Conservation (phyloP, 345 rosid species). For the Eucalyptus albens region DNA sequence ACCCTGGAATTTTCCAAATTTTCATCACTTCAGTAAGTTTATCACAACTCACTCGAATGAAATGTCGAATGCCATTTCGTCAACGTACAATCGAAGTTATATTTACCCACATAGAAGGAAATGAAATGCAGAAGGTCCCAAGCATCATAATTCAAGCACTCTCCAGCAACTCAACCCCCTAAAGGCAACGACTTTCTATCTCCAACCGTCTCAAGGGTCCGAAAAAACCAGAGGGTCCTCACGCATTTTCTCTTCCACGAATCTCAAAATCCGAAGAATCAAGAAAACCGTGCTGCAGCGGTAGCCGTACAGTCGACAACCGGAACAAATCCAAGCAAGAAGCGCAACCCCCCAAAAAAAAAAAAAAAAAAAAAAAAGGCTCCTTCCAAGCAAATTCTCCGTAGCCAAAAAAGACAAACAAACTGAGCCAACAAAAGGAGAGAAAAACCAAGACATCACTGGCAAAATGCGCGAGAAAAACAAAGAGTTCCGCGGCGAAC, state of each 20-base stretch:
- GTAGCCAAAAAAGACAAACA: not conserved
- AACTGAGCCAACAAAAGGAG: not conserved
- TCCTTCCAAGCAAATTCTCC: not conserved
- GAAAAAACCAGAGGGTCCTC: not conserved
- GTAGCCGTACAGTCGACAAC: not conserved
- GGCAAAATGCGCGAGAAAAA: not conserved
- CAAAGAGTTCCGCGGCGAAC: not conserved
- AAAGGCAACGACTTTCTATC: not conserved
- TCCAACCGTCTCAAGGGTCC: not conserved
- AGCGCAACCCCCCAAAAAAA: no score
- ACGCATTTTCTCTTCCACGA: not conserved
- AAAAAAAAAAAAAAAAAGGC: not conserved
- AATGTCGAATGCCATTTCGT: not conserved
- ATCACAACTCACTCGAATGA: not conserved
- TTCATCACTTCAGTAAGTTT: not conserved
- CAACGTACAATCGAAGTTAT: not conserved
- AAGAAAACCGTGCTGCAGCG: not conserved
- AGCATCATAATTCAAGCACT: not conserved
- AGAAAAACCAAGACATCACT: not conserved
- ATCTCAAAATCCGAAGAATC: not conserved
- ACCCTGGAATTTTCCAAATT: conserved; percentile 28
- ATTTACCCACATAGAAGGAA: not conserved
- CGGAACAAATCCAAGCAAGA: not conserved
- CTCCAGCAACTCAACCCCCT: not conserved
- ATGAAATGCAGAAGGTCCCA: not conserved